Evolutionary conservation across 768 basidiomycete species (phyloP).

Genomic region (Boletus insuetus): DNA sequence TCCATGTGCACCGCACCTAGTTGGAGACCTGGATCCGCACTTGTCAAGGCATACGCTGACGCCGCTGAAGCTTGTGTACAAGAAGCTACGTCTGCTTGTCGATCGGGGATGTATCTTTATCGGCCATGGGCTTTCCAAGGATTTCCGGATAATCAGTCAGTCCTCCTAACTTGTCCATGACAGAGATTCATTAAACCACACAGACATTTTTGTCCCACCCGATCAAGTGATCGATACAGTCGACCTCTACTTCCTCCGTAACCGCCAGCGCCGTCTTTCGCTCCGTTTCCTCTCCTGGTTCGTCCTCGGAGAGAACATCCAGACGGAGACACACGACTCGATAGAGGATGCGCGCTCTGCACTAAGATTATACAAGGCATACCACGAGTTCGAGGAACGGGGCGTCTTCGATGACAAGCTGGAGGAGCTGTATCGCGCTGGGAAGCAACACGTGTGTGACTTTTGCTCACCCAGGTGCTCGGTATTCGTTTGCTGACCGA

Average conservation of each 20-base stretch:
- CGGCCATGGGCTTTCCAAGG: conserved; percentile 95
- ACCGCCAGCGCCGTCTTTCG: conserved; percentile 83
- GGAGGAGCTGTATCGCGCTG: conserved; percentile 80
- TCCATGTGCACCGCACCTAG: conserved; percentile 38
- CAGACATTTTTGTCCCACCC: conserved; percentile 95
- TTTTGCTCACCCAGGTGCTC: background rate
- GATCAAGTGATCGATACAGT: conserved; percentile 97
- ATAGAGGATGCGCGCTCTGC: conserved; percentile 95
- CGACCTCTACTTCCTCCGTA: conserved; percentile 85
- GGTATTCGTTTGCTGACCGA: background rate
- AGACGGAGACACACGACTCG: conserved; percentile 95
- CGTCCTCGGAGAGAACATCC: conserved; percentile 88
- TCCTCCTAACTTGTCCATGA: conserved; percentile 3
- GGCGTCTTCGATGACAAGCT: conserved; percentile 83
- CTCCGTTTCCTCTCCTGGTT: conserved; percentile 94
- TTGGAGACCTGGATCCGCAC: conserved; percentile 87
- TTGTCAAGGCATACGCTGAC: conserved; percentile 86
- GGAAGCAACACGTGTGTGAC: conserved; percentile 64
- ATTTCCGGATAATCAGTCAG: conserved; percentile 97
- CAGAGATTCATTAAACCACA: background rate
- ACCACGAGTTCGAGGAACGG: conserved; percentile 69
- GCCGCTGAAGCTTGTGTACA: conserved; percentile 96
- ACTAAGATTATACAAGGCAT: conserved; percentile 79
- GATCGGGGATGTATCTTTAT: conserved; percentile 96
- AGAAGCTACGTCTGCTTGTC: conserved; percentile 90